These are phyloP conservation scores for Laetiporus sulphureus DNA, from an alignment of 1,284 basidiomycete genomes.

Conservation along the genomic window DNA sequence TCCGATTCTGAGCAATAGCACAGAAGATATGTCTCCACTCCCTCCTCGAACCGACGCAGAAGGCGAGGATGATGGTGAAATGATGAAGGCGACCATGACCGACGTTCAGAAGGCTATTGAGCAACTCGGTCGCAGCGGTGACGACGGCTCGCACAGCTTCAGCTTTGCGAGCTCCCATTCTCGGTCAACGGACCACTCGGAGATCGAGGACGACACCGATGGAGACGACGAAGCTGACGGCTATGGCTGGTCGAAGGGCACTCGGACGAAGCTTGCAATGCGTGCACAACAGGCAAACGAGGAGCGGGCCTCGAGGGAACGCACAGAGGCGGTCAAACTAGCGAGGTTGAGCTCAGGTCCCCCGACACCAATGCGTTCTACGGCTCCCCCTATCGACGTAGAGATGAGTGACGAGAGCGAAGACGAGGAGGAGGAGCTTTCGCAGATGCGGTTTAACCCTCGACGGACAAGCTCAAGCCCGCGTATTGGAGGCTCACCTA, in stretches of 20 bases:
- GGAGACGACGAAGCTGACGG: conserved; percentile 33
- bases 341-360: conserved; percentile 12
- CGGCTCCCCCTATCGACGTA: conserved; percentile 63
- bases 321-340: conserved; percentile 33
- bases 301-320: conserved; percentile 39
- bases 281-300: conserved; percentile 61
- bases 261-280: conserved; percentile 66
- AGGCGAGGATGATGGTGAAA: conserved; percentile 32
- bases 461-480: conserved; percentile 12
- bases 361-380: conserved; percentile 28
- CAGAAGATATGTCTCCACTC: conserved; percentile 1
- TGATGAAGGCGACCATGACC: conserved; percentile 77
- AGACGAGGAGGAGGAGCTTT: conserved; percentile 41
- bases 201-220: conserved; percentile 49
- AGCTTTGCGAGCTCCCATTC: conserved; percentile 60
- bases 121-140: conserved; percentile 52
- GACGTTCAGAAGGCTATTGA: conserved; percentile 86
- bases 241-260: conserved; percentile 58
- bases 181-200: conserved; percentile 46
- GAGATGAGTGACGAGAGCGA: conserved; percentile 80
- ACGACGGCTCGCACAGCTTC: conserved; percentile 59
- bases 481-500: conserved; percentile 19
- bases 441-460: not conserved
- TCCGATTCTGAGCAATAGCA: conserved; percentile 2
- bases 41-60: not conserved